Evolutionary conservation across 148 eudicot species (phyloP).

Genomic region (Rhododendron kiyosumense): DNA sequence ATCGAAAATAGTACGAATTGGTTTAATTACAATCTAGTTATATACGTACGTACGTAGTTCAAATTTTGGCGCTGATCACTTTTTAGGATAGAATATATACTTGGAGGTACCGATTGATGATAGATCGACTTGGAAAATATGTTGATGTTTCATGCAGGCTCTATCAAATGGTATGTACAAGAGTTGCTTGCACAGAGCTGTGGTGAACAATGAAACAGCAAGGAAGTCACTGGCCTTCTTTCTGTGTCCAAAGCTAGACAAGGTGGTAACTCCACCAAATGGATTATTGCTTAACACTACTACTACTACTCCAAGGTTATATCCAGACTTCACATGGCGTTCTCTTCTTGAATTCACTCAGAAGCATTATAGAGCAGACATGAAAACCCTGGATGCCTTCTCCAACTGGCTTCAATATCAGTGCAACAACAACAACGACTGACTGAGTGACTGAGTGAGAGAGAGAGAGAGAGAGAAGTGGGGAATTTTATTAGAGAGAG

Average conservation of each 20-base stretch:
- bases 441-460: not conserved
- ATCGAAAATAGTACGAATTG: too few relatives aligned
- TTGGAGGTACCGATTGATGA: not conserved
- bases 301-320: conserved; percentile 19
- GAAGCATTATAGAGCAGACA: conserved; percentile 41
- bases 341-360: conserved; percentile 40
- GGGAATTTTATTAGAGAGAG: not conserved
- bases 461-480: not conserved
- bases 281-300: conserved; percentile 18
- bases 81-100: not conserved
- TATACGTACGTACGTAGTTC: too few relatives aligned
- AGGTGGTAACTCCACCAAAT: conserved; percentile 36
- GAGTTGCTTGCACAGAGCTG: conserved; percentile 49
- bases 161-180: conserved; percentile 40
- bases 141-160: conserved; percentile 16
- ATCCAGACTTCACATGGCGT: conserved; percentile 47
- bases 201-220: conserved; percentile 35
- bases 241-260: conserved; percentile 40
- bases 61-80: too few relatives aligned
- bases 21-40: too few relatives aligned
- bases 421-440: too few relatives aligned
- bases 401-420: conserved; percentile 18
- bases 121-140: not conserved
- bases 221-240: conserved; percentile 40
- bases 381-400: conserved; percentile 35